Percentiles rank a stretch among this genome's conserved stretches.
Evolutionary conservation across 2,329 filamentous ascomycete genomes (phyloP).

Genomic region (Pseudogymnoascus sp.): DNA sequence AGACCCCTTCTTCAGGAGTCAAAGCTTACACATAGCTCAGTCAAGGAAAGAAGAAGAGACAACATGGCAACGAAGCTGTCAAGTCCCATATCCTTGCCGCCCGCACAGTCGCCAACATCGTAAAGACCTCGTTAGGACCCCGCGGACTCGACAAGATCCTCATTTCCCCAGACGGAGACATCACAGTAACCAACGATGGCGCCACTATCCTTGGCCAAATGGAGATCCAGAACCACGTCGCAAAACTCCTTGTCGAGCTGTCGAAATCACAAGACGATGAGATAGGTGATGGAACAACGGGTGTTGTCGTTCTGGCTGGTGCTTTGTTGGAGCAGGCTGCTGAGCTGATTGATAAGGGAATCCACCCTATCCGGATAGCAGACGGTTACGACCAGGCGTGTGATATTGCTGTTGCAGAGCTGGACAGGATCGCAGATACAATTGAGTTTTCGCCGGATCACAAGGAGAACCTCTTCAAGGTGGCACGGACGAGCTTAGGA

Average conservation of each 20-base stretch:
- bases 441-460: slow-evolving; percentile 77
- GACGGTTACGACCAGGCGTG: slow-evolving; percentile 97
- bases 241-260: slow-evolving; percentile 90
- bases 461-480: slow-evolving; percentile 82
- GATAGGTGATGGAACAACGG: slow-evolving; percentile 96
- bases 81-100: slow-evolving; percentile 98
- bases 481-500: slow-evolving; percentile 89
- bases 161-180: slow-evolving; percentile 96
- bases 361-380: slow-evolving; percentile 96
- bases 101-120: slow-evolving; percentile 90
- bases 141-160: slow-evolving; percentile 98
- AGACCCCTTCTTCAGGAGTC: slow-evolving; percentile 18
- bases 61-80: slow-evolving; percentile 92
- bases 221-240: slow-evolving; percentile 98
- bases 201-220: slow-evolving; percentile 96
- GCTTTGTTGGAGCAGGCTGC: slow-evolving; percentile 93
- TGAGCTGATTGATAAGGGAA: slow-evolving; percentile 98
- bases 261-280: slow-evolving; percentile 99
- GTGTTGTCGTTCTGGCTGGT: slow-evolving; percentile 91
- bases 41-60: slow-evolving; percentile 95
- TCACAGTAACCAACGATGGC: slow-evolving; percentile 98
- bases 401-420: slow-evolving; percentile 86
- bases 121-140: slow-evolving; percentile 93
- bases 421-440: slow-evolving; percentile 87
- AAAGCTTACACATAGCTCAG: slow-evolving; percentile 39